Conservation (phyloP, 2,329 filamentous ascomycete species). For the Dichotomopilus funicola region DNA sequence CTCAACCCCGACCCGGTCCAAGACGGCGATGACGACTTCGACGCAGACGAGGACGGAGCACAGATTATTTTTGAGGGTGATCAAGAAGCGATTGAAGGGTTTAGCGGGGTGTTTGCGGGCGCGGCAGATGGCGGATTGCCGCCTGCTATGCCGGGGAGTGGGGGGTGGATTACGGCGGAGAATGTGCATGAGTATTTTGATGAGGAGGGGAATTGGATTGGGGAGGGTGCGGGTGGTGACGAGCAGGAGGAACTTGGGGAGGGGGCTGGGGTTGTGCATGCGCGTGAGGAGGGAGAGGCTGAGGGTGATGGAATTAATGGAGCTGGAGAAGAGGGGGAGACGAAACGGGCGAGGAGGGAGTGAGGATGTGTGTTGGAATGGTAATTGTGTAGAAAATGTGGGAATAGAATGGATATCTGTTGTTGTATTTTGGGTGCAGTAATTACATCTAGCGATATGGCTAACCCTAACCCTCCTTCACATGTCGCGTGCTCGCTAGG, state of each 20-base stretch:
- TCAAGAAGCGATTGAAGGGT: slow-evolving; percentile 49
- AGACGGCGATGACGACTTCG: slow-evolving; percentile 49
- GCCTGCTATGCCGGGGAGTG: slow-evolving; percentile 65
- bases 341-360: slow-evolving; percentile 17
- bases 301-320: slow-evolving; percentile 4
- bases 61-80: slow-evolving; percentile 50
- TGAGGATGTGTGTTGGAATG: not conserved
- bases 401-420: too few species aligned
- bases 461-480: not conserved
- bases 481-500: not conserved
- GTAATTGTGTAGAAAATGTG: not conserved
- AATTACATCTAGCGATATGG: too few species aligned
- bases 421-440: too few species aligned
- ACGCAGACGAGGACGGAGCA: slow-evolving; percentile 30
- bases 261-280: slow-evolving; percentile 21
- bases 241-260: slow-evolving; percentile 29
- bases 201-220: slow-evolving; percentile 70
- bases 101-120: slow-evolving; percentile 44
- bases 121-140: slow-evolving; percentile 43
- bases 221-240: slow-evolving; percentile 32
- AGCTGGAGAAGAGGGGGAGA: slow-evolving; percentile 8
- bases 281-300: slow-evolving; percentile 15
- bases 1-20: slow-evolving; percentile 64
- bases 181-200: slow-evolving; percentile 84
- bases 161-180: slow-evolving; percentile 84